Evolutionary conservation across 139 green algal genomes (phyloP), one percentile per base, ranked within the genome.

Genomic region (Chlamydomonas applanata): DNA sequence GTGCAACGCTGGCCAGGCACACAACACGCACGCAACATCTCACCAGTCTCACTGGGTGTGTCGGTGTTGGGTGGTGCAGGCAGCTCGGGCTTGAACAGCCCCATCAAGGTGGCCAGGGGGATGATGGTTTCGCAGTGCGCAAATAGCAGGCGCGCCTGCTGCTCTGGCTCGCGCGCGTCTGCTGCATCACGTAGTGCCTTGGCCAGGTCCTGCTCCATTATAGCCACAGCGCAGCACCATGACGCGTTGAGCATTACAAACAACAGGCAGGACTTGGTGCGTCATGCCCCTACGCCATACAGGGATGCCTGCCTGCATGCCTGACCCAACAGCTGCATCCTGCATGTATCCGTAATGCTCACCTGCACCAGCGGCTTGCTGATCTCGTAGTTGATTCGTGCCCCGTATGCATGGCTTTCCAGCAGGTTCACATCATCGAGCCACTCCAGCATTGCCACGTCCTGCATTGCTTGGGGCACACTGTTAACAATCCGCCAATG

Each of bases 41-140:
- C 11, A 49, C 40, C 40, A 19, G 7, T 7, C 40, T 49, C 40
- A 11, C 40, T 49, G 7, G 40, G 40, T 19, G 11, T 49, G 40
- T 49, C 40, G 7, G 40, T 11, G 11, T 11, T 49, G 40, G 40
- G 40, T 49, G 40, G 40, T 11, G 40, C 40, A 19, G 40, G 30
- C 19, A 56, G 22, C 65, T 72, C 62, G 67, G 67, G 62, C 45
- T 79, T 70, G 61, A 89, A 89, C 16, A 89, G 72, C 1, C 84
- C 84, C 45, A 89, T 57, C 34, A 89, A 69, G 1, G 78, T 71
- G 0, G 76, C 78, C 40, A 89, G 68, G 0, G 84, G 84, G 9
- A 85, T 77, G 17, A 89, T 65, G 29, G 84, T 89, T 79, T 89
- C 84, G 25, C 75, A 83, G 70, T 89, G 84, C 20, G 81, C 84